phyloP scores from a whole-genome alignment of 768 basidiomycete species.

The Rhodotorula babjevae region DNA sequence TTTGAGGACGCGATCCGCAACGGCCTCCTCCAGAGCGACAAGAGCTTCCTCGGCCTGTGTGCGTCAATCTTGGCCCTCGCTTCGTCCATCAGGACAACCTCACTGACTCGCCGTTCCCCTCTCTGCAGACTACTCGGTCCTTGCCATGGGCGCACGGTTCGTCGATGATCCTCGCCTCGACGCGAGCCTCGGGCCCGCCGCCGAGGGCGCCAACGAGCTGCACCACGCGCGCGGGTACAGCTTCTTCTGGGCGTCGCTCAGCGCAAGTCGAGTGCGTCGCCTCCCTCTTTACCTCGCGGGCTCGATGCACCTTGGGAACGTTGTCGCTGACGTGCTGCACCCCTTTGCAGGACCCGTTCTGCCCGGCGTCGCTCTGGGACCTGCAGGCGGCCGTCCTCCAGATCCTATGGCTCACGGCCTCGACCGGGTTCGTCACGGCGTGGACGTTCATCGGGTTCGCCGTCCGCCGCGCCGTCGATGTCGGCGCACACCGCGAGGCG shows the following conservation, averaged over 20 bases:
- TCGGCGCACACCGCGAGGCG: conserved; percentile 68
- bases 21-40: conserved; percentile 55
- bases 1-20: conserved; percentile 57
- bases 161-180: conserved; percentile 60
- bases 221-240: neutral
- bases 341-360: neutral
- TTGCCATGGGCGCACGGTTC: conserved; percentile 61
- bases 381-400: conserved; percentile 51
- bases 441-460: conserved; percentile 30
- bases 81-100: no score
- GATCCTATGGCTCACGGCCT: conserved; percentile 44
- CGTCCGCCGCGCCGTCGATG: conserved; percentile 66
- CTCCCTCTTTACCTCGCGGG: no score
- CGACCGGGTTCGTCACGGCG: conserved; percentile 42
- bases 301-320: neutral
- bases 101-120: no score
- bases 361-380: conserved; percentile 1
- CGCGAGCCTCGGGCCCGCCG: conserved; percentile 27
- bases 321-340: no score
- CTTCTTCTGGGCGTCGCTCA: conserved; percentile 3
- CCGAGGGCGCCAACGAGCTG: conserved; percentile 36
- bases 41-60: conserved; percentile 55
- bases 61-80: no score
- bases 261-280: no score
- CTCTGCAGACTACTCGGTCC: conserved; percentile 58